Conservation (phyloP, 2,329 filamentous ascomycete species). For the Colletotrichum limetticola region DNA sequence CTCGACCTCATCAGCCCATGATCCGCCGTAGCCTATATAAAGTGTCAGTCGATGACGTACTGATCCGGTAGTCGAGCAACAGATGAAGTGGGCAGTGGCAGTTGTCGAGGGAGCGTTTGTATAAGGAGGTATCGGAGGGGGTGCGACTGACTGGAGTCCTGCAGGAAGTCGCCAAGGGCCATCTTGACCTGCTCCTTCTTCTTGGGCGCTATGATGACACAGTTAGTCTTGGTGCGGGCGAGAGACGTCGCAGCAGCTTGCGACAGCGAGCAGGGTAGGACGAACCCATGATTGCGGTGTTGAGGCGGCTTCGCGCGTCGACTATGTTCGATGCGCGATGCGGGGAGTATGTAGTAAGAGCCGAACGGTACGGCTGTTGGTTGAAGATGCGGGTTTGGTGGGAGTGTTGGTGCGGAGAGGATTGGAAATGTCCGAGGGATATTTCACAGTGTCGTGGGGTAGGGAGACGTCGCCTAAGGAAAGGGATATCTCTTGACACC, state of each 20-base stretch:
- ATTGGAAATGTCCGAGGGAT: conserved; percentile 31
- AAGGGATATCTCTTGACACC: conserved; percentile 11
- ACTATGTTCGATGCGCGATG: conserved; percentile 48
- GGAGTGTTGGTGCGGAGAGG: conserved; percentile 30
- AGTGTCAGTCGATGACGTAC: conserved; percentile 39
- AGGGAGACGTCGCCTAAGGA: conserved; percentile 1
- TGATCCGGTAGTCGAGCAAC: conserved; percentile 7
- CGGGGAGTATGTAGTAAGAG: conserved; percentile 8
- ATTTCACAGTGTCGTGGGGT: conserved; percentile 1
- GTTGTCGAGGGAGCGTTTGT: conserved; percentile 9
- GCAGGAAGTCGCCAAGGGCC: conserved; percentile 96
- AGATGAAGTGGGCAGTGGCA: conserved; percentile 42
- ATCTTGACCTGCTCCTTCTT: conserved; percentile 97
- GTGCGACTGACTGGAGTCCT: conserved; percentile 81
- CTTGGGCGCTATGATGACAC: conserved; percentile 76
- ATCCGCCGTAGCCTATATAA: conserved; percentile 70
- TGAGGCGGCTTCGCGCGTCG: conserved; percentile 59
- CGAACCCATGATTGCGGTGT: conserved; percentile 72
- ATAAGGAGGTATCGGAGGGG: conserved; percentile 33
- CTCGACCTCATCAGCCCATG: conserved; percentile 99
- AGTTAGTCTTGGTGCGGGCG: conserved; percentile 28
- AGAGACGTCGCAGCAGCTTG: neutral
- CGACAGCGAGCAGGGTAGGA: conserved; percentile 18
- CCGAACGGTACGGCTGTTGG: conserved; percentile 31
- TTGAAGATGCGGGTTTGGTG: conserved; percentile 21